phyloP scores from a whole-genome alignment of 352 stramenopile species.

The Phytophthora hybrid region DNA sequence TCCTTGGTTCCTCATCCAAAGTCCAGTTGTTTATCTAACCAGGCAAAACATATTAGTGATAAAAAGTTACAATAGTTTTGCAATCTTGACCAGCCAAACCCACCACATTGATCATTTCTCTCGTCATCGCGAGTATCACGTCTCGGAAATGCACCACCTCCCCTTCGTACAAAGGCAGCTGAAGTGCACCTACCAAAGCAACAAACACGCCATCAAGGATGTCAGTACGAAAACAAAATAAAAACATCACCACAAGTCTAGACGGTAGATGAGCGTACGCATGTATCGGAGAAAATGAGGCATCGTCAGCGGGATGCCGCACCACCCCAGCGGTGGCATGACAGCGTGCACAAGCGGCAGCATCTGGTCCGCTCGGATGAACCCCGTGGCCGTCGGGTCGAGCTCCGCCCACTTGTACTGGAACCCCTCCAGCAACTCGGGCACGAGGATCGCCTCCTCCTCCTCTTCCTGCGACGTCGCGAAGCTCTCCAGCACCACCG shows the following conservation, averaged over 20 bases:
- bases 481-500: not conserved
- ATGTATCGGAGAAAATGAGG: slow-evolving; percentile 51
- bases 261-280: slow-evolving; percentile 35
- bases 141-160: slow-evolving; percentile 85
- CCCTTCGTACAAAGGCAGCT: slow-evolving; percentile 79
- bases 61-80: not conserved
- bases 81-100: not conserved
- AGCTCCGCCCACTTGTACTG: slow-evolving; percentile 84
- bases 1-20: not conserved
- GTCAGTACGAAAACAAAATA: not conserved
- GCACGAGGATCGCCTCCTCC: slow-evolving; percentile 49
- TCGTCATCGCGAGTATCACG: slow-evolving; percentile 76
- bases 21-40: not conserved
- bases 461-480: not conserved
- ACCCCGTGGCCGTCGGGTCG: slow-evolving; percentile 84
- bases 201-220: not conserved
- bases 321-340: slow-evolving; percentile 71
- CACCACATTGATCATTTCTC: slow-evolving; percentile 52
- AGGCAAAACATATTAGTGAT: not conserved
- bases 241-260: no score
- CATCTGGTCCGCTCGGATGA: slow-evolving; percentile 74
- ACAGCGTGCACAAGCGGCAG: slow-evolving; percentile 72
- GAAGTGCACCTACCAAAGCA: slow-evolving; percentile 46
- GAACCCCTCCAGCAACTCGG: slow-evolving; percentile 88
- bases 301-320: slow-evolving; percentile 39